Conservation (phyloP, 2,329 filamentous ascomycete genomes). For the Claviceps paspali region DNA sequence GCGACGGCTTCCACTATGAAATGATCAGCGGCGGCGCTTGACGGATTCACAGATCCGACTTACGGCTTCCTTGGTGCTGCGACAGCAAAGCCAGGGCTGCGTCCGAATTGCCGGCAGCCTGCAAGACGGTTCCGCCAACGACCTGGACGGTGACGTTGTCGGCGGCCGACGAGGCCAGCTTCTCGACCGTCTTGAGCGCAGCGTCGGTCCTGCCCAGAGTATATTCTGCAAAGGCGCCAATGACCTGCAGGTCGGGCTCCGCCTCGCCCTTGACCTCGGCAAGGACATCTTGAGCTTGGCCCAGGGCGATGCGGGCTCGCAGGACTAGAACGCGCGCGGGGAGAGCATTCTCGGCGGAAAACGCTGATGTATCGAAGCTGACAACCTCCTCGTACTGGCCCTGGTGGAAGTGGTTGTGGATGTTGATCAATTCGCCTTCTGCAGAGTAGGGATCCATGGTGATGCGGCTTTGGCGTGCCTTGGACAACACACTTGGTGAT, state of each 20-base stretch:
- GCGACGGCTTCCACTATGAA: slow-evolving; percentile 58
- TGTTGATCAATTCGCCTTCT: slow-evolving; percentile 57
- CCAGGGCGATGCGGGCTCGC: slow-evolving; percentile 70
- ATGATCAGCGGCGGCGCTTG: too few species aligned
- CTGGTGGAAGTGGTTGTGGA: slow-evolving; percentile 56
- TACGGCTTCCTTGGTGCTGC: slow-evolving; percentile 77
- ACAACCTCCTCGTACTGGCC: slow-evolving; percentile 78
- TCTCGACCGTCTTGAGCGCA: slow-evolving; percentile 48
- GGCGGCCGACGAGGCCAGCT: slow-evolving; percentile 47
- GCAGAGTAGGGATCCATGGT: slow-evolving; percentile 56
- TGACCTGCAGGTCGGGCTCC: slow-evolving; percentile 60
- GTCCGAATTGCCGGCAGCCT: slow-evolving; percentile 66
- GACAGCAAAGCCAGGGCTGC: slow-evolving; percentile 67
- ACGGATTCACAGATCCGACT: too few species aligned
- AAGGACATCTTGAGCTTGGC: slow-evolving; percentile 59
- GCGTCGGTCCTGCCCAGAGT: slow-evolving; percentile 42
- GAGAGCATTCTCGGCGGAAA: slow-evolving; percentile 64
- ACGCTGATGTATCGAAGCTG: slow-evolving; percentile 67
- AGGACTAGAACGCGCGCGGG: slow-evolving; percentile 65
- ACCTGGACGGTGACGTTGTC: slow-evolving; percentile 75
- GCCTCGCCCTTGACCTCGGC: slow-evolving; percentile 49
- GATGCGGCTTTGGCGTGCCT: slow-evolving; percentile 10
- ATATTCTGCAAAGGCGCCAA: slow-evolving; percentile 60
- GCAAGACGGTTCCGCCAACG: slow-evolving; percentile 65
- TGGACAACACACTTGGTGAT: not conserved